Evolutionary conservation across 176 grass and related monocot genomes (phyloP).

Genomic region (Avena sativa): DNA sequence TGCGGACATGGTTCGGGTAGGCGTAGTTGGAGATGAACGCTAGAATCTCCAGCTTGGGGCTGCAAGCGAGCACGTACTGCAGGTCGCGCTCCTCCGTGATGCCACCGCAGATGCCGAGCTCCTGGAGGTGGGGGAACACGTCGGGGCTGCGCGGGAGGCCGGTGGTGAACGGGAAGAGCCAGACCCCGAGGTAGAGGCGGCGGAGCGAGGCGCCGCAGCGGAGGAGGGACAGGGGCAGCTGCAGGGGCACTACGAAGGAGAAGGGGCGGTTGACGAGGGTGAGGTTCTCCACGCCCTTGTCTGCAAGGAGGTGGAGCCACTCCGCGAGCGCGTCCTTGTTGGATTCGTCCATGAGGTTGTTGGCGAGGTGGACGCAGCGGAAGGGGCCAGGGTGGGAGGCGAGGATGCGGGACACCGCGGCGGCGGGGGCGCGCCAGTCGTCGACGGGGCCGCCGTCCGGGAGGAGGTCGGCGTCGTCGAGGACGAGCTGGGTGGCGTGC

Average conservation of each 20-base stretch:
- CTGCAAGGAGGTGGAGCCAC: neutral
- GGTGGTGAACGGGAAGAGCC: neutral
- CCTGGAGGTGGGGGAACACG: neutral
- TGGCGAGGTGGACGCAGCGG: neutral
- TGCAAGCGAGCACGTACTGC: neutral
- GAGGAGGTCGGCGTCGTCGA: neutral
- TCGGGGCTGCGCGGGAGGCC: neutral
- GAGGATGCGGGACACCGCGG: neutral
- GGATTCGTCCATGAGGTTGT: neutral
- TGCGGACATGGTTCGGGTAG: neutral
- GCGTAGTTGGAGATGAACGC: neutral
- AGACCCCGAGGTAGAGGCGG: neutral
- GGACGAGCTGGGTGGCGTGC: neutral
- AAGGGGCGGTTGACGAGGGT: constrained; percentile 1
- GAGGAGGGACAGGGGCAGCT: neutral
- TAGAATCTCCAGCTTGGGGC: constrained; percentile 4
- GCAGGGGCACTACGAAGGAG: neutral
- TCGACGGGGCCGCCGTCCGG: neutral
- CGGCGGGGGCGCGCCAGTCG: neutral
- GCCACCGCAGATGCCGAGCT: neutral
- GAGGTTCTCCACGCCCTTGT: constrained; percentile 7
- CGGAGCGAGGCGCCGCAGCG: neutral
- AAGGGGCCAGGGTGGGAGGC: neutral
- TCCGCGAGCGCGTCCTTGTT: neutral
- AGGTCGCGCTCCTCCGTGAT: neutral